Base-by-base conservation (phyloP, 805 yeast species). In the Danielia reshetovae region DNA sequence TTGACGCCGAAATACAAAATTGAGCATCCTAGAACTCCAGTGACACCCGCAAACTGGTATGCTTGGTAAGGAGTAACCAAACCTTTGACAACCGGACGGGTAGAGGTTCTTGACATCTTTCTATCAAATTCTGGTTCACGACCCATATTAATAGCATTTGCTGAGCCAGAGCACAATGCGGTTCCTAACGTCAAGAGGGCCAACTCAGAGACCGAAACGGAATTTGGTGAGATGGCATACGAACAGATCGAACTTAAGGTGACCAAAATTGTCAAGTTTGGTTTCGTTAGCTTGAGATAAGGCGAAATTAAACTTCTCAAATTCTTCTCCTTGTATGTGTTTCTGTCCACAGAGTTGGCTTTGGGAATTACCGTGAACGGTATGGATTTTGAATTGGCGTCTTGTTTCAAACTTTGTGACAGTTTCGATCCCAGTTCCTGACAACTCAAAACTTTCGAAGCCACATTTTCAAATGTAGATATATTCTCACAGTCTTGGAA, bases 71-170 rank as follows among this genome's bases (percentile, higher is more conserved):
- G 78, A 0, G 86, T 73, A 5, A 93, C 67, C 4, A 77, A 52
- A 0, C 97, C 96, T 15, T 86, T 69, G 0, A 89, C 97, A 3
- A 93, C 89, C 0, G 98, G 98, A 51, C 98, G 71, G 4, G 81
- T 74, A 7, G 83, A 76, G 0, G 98, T 93, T 53, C 98, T 71
- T 3, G 81, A 74, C 98, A 93, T 93, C 53, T 75, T 72, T 30
- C 75, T 71, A 54, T 93, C 98, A 53, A 79, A 93, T 14, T 77
- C 83, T 1, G 96, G 96, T 60, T 93, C 98, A 47, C 98, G 70
- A 2, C 88, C 97, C 95, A 89, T 90, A 54, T 93, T 93, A 30
- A 93, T 87, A 3, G 97, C 95, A 61, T 93, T 93, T 2, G 98
- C 98, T 2, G 96, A 80, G 8, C 95, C 94, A 0, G 96, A 87